These are phyloP conservation scores for Stachybotrys chartarum DNA, from an alignment of 2,329 filamentous ascomycete genomes.

Conservation along the genomic window DNA sequence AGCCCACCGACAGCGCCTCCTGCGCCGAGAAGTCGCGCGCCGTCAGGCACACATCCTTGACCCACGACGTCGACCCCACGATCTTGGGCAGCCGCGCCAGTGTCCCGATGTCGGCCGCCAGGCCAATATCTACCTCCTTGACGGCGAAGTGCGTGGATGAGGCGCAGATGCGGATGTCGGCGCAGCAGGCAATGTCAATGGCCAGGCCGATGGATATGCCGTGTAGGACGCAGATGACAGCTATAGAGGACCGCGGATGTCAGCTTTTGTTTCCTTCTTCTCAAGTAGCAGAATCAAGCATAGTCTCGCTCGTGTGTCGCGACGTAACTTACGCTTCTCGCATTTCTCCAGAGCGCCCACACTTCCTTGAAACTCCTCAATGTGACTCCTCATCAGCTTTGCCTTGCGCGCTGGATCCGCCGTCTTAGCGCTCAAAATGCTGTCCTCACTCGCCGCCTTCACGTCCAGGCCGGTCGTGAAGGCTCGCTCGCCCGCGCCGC, in stretches of 20 bases:
- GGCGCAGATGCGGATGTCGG: constrained; percentile 63
- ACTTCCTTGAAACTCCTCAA: constrained; percentile 73
- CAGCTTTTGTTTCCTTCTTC: no score
- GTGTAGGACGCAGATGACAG: constrained; percentile 76
- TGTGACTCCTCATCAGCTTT: constrained; percentile 54
- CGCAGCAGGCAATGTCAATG: constrained; percentile 64
- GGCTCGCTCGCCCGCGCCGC: constrained; percentile 72
- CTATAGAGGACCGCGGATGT: constrained; percentile 26
- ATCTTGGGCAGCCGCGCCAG: constrained; percentile 66
- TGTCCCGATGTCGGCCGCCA: constrained; percentile 75
- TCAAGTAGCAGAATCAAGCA: background rate
- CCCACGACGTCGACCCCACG: constrained; percentile 65
- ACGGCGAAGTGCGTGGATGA: constrained; percentile 57
- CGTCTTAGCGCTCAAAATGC: constrained; percentile 29
- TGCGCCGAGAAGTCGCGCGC: constrained; percentile 62
- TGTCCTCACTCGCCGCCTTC: constrained; percentile 53
- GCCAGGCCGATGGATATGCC: constrained; percentile 71
- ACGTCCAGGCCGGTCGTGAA: constrained; percentile 88
- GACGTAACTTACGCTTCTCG: constrained; percentile 63
- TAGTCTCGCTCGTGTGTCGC: background rate
- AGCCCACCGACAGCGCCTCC: constrained; percentile 63
- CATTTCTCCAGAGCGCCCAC: constrained; percentile 74
- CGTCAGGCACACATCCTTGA: constrained; percentile 70
- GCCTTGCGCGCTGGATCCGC: constrained; percentile 60
- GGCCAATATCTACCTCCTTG: constrained; percentile 76